Base-by-base conservation (phyloP, 2,329 filamentous ascomycete genomes). In the Ophiostoma sp. region DNA sequence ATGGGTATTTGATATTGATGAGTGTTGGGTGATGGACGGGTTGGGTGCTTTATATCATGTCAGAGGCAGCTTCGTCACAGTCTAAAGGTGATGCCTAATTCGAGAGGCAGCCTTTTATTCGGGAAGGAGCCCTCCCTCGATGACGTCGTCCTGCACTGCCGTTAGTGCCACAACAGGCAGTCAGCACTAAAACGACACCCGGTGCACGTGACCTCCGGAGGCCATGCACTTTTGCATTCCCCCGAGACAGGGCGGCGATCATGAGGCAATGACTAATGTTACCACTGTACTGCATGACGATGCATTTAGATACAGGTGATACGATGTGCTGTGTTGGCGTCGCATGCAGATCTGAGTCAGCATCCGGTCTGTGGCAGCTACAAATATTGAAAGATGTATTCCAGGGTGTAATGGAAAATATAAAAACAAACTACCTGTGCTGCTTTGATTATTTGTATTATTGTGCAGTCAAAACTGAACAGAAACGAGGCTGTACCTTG, bases 121-220 rank as follows among this genome's bases (percentile, higher is more conserved):
- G 6, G 23, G 57, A 17, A 62, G 23, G 27, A 66, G 54, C 31
- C 39, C 66, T 39, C 48, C 39, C 60, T 31, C 68, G 68, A 71
- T 70, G 70, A 69, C 70, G 70, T 71, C 68, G 70, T 68, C 65
- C 36, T 39, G 64, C 35, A 41, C 35, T 66, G 62, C 11, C 23
- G 62, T 36, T 23, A 66, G 62, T 64, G 60, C n/a, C 60, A 36
- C 60, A 11, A 35, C 57, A 23, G 48, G 48, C 20, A 54, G 27
- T 57, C 52, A 57, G 23, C 52, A 57, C 48, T 52, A 52, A 23
- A 52, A 13, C 44, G 44, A 57, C 52, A 4, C 15, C 6, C 8
- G n/a, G 52, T 57, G 52, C 52, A 57, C 52, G 52, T 57, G 52
- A 57, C 23, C 23, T 27, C 17, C 52, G 23, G 52, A 57, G n/a